Base-by-base conservation (phyloP, 192 early-diverging fungal species). In the Mortierella hygrophila region DNA sequence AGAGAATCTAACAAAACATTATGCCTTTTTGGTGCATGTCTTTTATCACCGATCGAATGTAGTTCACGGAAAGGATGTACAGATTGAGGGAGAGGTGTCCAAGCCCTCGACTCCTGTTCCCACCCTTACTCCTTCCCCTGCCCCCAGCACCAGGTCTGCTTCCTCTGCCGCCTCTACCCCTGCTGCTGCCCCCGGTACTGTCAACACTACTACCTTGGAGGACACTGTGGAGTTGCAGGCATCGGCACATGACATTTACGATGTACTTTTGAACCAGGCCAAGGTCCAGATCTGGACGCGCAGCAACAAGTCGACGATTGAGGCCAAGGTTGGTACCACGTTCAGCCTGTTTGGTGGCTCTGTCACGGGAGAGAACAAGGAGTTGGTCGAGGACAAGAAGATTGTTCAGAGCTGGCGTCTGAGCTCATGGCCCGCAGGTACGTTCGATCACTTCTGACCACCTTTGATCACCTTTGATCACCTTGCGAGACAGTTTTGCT, bases 331-430 rank as follows among this genome's bases (percentile, higher is more conserved):
- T 41, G 95, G 95, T 29, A 77, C 89, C 32, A 75, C 82, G 73
- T 97, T 96, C 89, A 90, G 89, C 77, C 87, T 98, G 60, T 98
- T 99, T 92, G 96, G 91, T 70, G 98, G 97, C 23, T 96, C 97
- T 81, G 94, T 98, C 57, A 93, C 93, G 21, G 98, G 97, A 37
- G 91, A 90, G 78, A 90, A 96, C 74, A 85, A 92, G 44, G 94
- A 95, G 89, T 76, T 97, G 69, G 95, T 93, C 81, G 78, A 87
- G 37, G 94, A 95, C 76, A 92, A 95, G 83, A 94, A 90, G 79
- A 96, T 99, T 84, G 94, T 95, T 72, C 92, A 95, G 89, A 95
- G 90, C 70, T 99, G 98, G 98, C 91, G 97, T 69, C 83, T 96
- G 70, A 95, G 91, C 82, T 90, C 92, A 20, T 99, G 98, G 98